A percentile compares a stretch with the other conserved stretches of the same genome.
Evolutionary conservation across 805 yeast genomes (phyloP).

Genomic region (Spathaspora hagerdaliae): DNA sequence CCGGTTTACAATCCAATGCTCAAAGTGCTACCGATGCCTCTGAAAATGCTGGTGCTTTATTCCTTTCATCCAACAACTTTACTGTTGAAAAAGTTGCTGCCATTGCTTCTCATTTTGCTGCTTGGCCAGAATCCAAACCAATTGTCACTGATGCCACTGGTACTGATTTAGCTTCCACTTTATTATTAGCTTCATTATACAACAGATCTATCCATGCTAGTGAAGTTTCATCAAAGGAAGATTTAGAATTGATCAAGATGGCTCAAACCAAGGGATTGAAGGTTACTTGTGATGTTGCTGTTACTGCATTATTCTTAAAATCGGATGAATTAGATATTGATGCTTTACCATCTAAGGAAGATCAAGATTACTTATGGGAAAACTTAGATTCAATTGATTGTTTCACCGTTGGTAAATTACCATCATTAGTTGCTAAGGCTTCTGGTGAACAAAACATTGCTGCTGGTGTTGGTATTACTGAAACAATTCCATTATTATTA

Average conservation of each 20-base stretch:
- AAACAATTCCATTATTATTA: slow-evolving; percentile 76
- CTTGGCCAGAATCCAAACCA: slow-evolving; percentile 83
- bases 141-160: slow-evolving; percentile 89
- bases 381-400: slow-evolving; percentile 72
- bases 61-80: slow-evolving; percentile 74
- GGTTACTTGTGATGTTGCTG: slow-evolving; percentile 88
- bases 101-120: slow-evolving; percentile 71
- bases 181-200: slow-evolving; percentile 85
- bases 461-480: slow-evolving; percentile 69
- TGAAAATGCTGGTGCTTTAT: slow-evolving; percentile 69
- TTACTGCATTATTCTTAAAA: slow-evolving; percentile 72
- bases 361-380: slow-evolving; percentile 80
- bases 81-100: slow-evolving; percentile 68
- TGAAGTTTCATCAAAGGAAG: slow-evolving; percentile 76
- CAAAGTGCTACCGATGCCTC: slow-evolving; percentile 59
- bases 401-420: slow-evolving; percentile 79
- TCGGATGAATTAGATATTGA: slow-evolving; percentile 66
- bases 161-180: slow-evolving; percentile 87
- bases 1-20: slow-evolving; percentile 73
- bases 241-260: slow-evolving; percentile 76
- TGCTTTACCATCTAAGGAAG: slow-evolving; percentile 76
- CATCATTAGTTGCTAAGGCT: slow-evolving; percentile 66
- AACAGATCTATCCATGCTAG: slow-evolving; percentile 83
- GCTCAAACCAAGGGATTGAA: slow-evolving; percentile 77
- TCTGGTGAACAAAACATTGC: slow-evolving; percentile 57